Evolutionary conservation across 495 filamentous ascomycete genomes (phyloP).

Genomic region (Penicillium coffeae): DNA sequence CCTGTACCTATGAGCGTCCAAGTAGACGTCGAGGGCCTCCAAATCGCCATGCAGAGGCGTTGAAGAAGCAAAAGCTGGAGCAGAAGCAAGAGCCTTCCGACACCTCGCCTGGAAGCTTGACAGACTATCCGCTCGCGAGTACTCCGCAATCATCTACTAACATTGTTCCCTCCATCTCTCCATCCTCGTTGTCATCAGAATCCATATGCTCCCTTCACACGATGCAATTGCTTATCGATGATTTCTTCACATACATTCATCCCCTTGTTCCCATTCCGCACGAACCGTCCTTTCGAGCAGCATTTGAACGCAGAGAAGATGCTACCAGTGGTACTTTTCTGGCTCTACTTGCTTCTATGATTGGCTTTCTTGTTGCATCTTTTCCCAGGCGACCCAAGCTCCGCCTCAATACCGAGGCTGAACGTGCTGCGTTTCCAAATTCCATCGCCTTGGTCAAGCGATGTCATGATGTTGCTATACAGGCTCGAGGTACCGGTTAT

Average conservation of each 20-base stretch:
- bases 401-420: conserved; percentile 60
- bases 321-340: conserved; percentile 63
- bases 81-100: conserved; percentile 16
- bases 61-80: conserved; percentile 64
- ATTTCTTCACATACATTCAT: conserved; percentile 89
- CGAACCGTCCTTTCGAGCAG: conserved; percentile 75
- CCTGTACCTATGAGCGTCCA: conserved; percentile 76
- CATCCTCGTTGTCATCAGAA: conserved; percentile 51
- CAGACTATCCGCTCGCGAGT: conserved; percentile 18
- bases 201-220: conserved; percentile 67
- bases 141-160: conserved; percentile 20
- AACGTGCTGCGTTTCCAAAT: conserved; percentile 50
- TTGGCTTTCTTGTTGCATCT: conserved; percentile 69
- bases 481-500: conserved; percentile 67
- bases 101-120: conserved; percentile 23
- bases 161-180: conserved; percentile 19
- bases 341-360: conserved; percentile 77
- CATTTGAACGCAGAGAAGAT: conserved; percentile 68
- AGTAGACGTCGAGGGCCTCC: conserved; percentile 80
- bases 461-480: conserved; percentile 67
- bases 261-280: conserved; percentile 83
- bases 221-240: conserved; percentile 68
- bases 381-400: conserved; percentile 74
- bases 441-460: conserved; percentile 67
- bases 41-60: conserved; percentile 78